Evolutionary conservation across 140 eudicot species (phyloP).

Genomic region (Anethum foeniculum): DNA sequence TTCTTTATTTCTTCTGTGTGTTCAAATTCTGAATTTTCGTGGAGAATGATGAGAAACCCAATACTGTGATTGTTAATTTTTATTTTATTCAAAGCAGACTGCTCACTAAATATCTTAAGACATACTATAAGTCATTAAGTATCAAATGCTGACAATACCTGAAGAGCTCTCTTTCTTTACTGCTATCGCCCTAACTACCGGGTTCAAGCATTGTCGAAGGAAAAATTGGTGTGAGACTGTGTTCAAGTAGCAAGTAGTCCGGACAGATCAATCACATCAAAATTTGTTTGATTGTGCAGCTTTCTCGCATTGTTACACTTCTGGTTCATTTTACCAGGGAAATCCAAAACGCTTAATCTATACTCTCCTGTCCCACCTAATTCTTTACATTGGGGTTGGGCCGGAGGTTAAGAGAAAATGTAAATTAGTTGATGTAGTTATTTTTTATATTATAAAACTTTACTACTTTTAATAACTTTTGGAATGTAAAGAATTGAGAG

Average conservation of each 20-base stretch:
- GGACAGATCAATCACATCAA: background rate
- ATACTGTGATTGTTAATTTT: background rate
- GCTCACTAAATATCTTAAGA: background rate
- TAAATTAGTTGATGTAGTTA: no score
- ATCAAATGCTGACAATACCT: background rate
- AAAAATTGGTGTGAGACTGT: background rate
- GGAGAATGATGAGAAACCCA: background rate
- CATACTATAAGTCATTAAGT: background rate
- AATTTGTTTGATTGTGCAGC: background rate
- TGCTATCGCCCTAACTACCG: no score
- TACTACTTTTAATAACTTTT: no score
- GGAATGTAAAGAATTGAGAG: no score
- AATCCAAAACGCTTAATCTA: background rate
- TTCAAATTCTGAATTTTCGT: background rate
- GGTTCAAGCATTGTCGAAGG: background rate
- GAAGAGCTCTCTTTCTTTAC: no score
- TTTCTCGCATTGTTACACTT: background rate
- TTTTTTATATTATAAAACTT: no score
- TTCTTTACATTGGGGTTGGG: no score
- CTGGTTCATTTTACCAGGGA: background rate
- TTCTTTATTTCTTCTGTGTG: background rate
- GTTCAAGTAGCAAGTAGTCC: background rate
- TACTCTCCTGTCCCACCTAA: no score
- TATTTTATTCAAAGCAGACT: background rate
- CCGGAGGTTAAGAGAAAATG: no score